These are phyloP conservation scores for Cavenderia fasciculata DNA, from an alignment of 78 protist genomes.

Conservation along the genomic window DNA sequence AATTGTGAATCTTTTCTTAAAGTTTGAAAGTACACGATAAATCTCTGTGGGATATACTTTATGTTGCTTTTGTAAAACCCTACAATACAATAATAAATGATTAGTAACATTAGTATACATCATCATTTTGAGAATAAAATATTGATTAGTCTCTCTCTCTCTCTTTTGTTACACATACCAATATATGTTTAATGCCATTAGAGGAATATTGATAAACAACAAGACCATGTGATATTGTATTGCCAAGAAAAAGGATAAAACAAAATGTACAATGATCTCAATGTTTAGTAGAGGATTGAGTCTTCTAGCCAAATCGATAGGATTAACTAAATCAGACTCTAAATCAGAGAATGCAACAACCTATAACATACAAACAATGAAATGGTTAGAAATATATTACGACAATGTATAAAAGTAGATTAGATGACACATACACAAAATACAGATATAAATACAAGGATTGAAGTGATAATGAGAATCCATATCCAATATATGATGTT, in stretches of 20 bases:
- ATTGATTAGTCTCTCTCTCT: too few relatives aligned
- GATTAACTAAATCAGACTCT: slow-evolving; percentile 66
- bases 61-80: slow-evolving; percentile 1
- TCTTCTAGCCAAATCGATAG: slow-evolving; percentile 65
- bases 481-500: slow-evolving; percentile 37
- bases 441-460: slow-evolving; percentile 30
- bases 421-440: slow-evolving; percentile 27
- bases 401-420: not conserved
- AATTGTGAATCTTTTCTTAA: slow-evolving; percentile 39
- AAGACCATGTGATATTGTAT: slow-evolving; percentile 4
- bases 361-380: not conserved
- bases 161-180: slow-evolving; percentile 21
- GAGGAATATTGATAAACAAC: slow-evolving; percentile 1
- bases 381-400: not conserved
- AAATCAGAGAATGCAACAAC: slow-evolving; percentile 51
- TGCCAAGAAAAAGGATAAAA: not conserved
- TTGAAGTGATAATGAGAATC: slow-evolving; percentile 6
- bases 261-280: slow-evolving; percentile 16
- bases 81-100: not conserved
- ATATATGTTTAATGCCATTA: slow-evolving; percentile 18
- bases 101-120: not conserved
- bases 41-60: slow-evolving; percentile 32
- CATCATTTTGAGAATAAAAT: not conserved
- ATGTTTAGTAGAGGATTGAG: slow-evolving; percentile 40
- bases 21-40: slow-evolving; percentile 24